These are phyloP conservation scores for Lithospermum erythrorhizon DNA, from an alignment of 257 asterid species.

Conservation along the genomic window DNA sequence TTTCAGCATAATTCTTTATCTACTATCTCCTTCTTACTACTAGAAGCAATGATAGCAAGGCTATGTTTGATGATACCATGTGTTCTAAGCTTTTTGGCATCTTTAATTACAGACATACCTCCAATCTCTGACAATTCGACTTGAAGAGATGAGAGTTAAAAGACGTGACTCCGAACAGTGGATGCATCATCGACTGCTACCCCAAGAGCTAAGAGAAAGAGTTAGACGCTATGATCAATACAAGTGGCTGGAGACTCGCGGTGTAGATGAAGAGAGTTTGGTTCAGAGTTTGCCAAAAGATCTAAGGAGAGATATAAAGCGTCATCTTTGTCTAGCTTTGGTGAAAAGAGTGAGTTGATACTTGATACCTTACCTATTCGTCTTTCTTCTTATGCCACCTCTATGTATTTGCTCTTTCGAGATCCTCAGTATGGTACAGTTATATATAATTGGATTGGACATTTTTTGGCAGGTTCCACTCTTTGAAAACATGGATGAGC, in stretches of 20 bases:
- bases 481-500: conserved; percentile 92
- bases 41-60: background rate
- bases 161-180: conserved; percentile 99
- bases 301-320: conserved; percentile 93
- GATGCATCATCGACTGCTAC: conserved; percentile 99
- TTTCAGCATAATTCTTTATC: background rate
- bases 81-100: conserved; percentile 4
- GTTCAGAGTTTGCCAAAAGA: conserved; percentile 92
- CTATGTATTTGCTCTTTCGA: background rate
- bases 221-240: conserved; percentile 96
- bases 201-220: conserved; percentile 80
- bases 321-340: conserved; percentile 94
- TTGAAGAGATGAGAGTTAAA: conserved; percentile 98
- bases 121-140: conserved; percentile 92
- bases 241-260: conserved; percentile 97
- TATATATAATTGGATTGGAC: background rate
- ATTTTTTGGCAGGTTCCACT: conserved; percentile 60
- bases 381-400: conserved; percentile 2
- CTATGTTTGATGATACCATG: background rate
- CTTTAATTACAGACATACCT: conserved; percentile 69
- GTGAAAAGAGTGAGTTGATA: conserved; percentile 72
- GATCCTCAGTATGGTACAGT: background rate
- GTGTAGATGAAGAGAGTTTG: conserved; percentile 85
- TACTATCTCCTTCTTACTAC: background rate
- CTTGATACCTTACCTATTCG: conserved; percentile 5